Evolutionary conservation across 106 monocot species (phyloP).

Genomic region (Acorus calamus): DNA sequence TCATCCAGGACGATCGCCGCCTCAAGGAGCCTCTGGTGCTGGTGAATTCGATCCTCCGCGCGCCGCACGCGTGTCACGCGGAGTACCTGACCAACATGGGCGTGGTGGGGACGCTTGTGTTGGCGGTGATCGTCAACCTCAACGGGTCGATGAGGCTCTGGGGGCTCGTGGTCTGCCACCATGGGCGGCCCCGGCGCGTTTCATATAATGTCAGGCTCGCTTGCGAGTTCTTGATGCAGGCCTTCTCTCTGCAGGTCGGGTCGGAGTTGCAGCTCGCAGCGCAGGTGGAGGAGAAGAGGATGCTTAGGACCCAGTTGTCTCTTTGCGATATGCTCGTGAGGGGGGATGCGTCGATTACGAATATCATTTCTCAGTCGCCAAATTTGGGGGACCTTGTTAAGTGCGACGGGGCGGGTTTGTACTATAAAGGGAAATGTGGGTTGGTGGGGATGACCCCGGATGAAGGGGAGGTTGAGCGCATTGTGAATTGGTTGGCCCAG

Average conservation of each 20-base stretch:
- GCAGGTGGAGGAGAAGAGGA: constrained; percentile 78
- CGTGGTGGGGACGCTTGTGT: constrained; percentile 59
- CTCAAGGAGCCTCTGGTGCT: no score
- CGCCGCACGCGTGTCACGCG: constrained; percentile 45
- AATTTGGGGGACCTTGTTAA: constrained; percentile 93
- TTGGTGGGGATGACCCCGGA: constrained; percentile 62
- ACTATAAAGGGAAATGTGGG: constrained; percentile 62
- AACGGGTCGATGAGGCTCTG: constrained; percentile 56
- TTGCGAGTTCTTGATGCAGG: constrained; percentile 97
- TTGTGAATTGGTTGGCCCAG: constrained; percentile 55
- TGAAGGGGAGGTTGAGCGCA: constrained; percentile 66
- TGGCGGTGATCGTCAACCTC: constrained; percentile 5
- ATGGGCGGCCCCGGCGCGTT: constrained; percentile 72
- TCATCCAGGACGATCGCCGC: not conserved
- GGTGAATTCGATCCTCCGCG: no score
- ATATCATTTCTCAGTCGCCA: constrained; percentile 77
- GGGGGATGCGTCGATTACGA: constrained; percentile 38
- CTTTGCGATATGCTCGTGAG: constrained; percentile 90
- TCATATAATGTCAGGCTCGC: constrained; percentile 85
- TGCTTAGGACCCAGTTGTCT: constrained; percentile 72
- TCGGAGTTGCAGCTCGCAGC: constrained; percentile 85
- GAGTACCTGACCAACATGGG: constrained; percentile 96
- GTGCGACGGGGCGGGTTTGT: constrained; percentile 86
- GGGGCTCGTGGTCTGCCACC: constrained; percentile 94
- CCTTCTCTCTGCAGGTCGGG: constrained; percentile 79